These are phyloP conservation scores for Oryza australiensis DNA, from an alignment of 176 grass and related monocot genomes.

Conservation along the genomic window DNA sequence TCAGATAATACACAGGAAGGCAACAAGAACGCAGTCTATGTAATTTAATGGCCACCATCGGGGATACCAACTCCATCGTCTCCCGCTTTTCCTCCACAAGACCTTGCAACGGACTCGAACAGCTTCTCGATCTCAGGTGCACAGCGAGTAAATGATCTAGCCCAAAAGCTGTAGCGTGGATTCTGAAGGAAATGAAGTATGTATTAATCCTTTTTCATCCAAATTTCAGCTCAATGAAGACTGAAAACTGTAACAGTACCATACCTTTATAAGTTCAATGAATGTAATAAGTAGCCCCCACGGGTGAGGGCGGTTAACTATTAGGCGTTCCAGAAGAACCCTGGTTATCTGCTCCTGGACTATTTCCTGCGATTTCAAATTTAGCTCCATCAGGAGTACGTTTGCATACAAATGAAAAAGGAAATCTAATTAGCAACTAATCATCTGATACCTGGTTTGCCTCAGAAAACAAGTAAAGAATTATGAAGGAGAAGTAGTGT, in stretches of 20 bases:
- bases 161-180: slow-evolving; percentile 90
- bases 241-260: background rate
- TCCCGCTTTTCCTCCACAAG: slow-evolving; percentile 65
- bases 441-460: slow-evolving; percentile 55
- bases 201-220: background rate
- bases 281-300: slow-evolving; percentile 95
- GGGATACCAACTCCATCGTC: slow-evolving; percentile 60
- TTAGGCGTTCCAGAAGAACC: slow-evolving; percentile 84
- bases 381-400: background rate
- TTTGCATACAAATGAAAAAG: background rate
- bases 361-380: slow-evolving; percentile 61
- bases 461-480: slow-evolving; percentile 89
- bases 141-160: slow-evolving; percentile 68
- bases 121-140: slow-evolving; percentile 90
- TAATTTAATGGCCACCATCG: slow-evolving; percentile 61
- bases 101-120: slow-evolving; percentile 87
- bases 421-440: background rate
- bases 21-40: too few relatives aligned
- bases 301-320: slow-evolving; percentile 94
- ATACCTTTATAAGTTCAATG: slow-evolving; percentile 96
- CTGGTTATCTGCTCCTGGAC: slow-evolving; percentile 98
- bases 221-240: background rate
- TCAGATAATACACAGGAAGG: too few relatives aligned
- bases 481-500: slow-evolving; percentile 93
- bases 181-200: slow-evolving; percentile 47